A percentile compares a stretch with the other conserved stretches of the same genome.
Conservation (phyloP, 2,329 filamentous ascomycete genomes). For the Alternaria atra region DNA sequence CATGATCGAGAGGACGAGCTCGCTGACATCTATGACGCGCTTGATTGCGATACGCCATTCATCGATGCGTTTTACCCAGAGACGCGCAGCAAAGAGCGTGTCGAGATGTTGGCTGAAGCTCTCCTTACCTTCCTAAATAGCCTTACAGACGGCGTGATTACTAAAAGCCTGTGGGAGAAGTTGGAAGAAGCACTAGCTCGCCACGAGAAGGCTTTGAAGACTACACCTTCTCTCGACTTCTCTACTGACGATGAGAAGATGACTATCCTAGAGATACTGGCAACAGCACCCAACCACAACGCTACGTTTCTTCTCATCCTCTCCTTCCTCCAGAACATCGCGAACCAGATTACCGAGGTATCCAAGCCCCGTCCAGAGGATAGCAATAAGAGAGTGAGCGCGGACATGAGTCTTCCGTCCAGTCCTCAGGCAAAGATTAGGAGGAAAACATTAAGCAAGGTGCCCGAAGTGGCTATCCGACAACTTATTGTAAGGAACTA, state of each 20-base stretch:
- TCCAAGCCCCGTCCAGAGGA: slow-evolving; percentile 33
- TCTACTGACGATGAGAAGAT: slow-evolving; percentile 65
- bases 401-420: slow-evolving; percentile 33
- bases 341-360: slow-evolving; percentile 60
- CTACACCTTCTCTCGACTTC: slow-evolving; percentile 33
- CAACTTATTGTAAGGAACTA: slow-evolving; percentile 68
- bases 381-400: slow-evolving; percentile 33
- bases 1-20: slow-evolving; percentile 54
- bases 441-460: slow-evolving; percentile 52
- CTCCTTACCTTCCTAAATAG: slow-evolving; percentile 78
- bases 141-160: slow-evolving; percentile 81
- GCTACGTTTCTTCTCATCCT: slow-evolving; percentile 90
- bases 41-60: slow-evolving; percentile 75
- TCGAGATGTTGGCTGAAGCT: slow-evolving; percentile 77
- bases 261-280: slow-evolving; percentile 76
- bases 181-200: slow-evolving; percentile 37
- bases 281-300: slow-evolving; percentile 75
- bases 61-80: slow-evolving; percentile 66
- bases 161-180: slow-evolving; percentile 70
- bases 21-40: slow-evolving; percentile 65
- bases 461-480: slow-evolving; percentile 63
- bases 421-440: slow-evolving; percentile 50
- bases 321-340: slow-evolving; percentile 73
- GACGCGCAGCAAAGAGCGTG: slow-evolving; percentile 69
- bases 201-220: slow-evolving; percentile 54